Base-by-base conservation (phyloP, 2,329 filamentous ascomycete genomes). In the Paraconiothyrium sp. region DNA sequence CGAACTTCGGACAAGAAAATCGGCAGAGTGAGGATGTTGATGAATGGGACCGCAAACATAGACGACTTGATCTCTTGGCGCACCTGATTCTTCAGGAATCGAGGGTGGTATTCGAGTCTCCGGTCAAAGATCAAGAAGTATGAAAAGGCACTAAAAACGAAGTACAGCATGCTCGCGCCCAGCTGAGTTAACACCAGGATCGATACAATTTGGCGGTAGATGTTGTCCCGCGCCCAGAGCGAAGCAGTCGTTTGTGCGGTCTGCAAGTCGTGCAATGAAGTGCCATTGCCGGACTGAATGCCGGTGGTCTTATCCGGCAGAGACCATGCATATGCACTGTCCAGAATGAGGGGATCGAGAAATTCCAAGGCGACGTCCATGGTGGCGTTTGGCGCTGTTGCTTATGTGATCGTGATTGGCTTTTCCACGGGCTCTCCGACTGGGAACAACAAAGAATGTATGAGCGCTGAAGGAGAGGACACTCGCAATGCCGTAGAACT, bases 1-100 rank as follows among this genome's bases (percentile, higher is more conserved):
- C 82, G 81, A n/a, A 84, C 81, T 69, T 84, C 82, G 61, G 72
- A 78, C 39, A 84, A 71, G 74, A 84, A 84, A 60, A 78, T 79
- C 4, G 82, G 82, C 30, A 82, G 68, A 1, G 82, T 84, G 41
- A 83, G 67, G 54, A 84, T 67, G 63, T 81, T 79, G 68, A 84
- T 84, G 41, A 78, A 74, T 9, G 82, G 82, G 4, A 84, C 75
- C 47, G 82, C 81, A 22, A 60, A 70, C 67, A 84, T 71, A 34
- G 82, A 82, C 3, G 78, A 80, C 20, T 66, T 63, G 55, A 84
- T 83, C 71, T 84, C 82, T 61, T 77, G 80, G 55, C 75, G 74
- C 57, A 83, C 71, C 66, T 84, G 82, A 73, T 83, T 83, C 76
- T 82, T 78, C 57, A 84, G 75, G 72, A 83, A 84, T 60, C 81